A percentile compares a stretch with the other conserved stretches of the same genome.
Conservation (phyloP, 2,329 filamentous ascomycete genomes). For the Talaromyces funiculosus region DNA sequence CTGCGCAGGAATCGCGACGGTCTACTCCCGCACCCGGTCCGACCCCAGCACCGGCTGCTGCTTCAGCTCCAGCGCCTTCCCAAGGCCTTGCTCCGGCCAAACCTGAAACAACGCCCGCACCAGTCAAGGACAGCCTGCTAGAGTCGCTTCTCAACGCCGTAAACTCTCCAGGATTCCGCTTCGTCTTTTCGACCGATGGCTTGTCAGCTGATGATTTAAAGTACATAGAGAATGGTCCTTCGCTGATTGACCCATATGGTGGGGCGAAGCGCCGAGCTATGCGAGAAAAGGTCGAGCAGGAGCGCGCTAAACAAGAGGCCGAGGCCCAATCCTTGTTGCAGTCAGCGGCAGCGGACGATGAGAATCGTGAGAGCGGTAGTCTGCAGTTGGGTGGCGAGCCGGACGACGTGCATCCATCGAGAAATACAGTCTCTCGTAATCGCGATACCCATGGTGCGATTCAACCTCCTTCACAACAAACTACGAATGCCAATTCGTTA, state of each 20-base stretch:
- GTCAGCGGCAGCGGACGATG: conserved; percentile 59
- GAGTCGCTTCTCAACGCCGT: conserved; percentile 43
- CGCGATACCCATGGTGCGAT: conserved; percentile 60
- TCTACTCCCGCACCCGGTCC: conserved; percentile 20
- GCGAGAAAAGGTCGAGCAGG: conserved; percentile 65
- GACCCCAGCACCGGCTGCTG: conserved; percentile 8
- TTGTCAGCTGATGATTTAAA: conserved; percentile 46
- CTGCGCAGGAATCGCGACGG: conserved; percentile 21
- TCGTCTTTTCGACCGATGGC: conserved; percentile 47
- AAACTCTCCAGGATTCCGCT: conserved; percentile 47
- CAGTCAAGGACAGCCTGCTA: conserved; percentile 27
- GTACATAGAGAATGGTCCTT: conserved; percentile 58
- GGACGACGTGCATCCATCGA: conserved; percentile 62
- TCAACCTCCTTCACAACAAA: conserved; percentile 71
- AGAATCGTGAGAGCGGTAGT: conserved; percentile 76
- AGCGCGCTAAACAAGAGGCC: conserved; percentile 49
- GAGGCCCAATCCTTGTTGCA: conserved; percentile 50
- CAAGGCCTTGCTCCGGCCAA: conserved; percentile 19
- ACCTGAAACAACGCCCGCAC: conserved; percentile 17
- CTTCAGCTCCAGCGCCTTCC: conserved; percentile 18
- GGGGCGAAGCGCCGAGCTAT: conserved; percentile 74
- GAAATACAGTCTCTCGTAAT: conserved; percentile 41
- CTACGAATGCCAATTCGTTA: conserved; percentile 39
- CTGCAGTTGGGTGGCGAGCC: conserved; percentile 88
- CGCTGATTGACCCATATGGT: conserved; percentile 75